Evolutionary conservation across 2,329 filamentous ascomycete species (phyloP).

Genomic region (Cladophialophora yegresii): DNA sequence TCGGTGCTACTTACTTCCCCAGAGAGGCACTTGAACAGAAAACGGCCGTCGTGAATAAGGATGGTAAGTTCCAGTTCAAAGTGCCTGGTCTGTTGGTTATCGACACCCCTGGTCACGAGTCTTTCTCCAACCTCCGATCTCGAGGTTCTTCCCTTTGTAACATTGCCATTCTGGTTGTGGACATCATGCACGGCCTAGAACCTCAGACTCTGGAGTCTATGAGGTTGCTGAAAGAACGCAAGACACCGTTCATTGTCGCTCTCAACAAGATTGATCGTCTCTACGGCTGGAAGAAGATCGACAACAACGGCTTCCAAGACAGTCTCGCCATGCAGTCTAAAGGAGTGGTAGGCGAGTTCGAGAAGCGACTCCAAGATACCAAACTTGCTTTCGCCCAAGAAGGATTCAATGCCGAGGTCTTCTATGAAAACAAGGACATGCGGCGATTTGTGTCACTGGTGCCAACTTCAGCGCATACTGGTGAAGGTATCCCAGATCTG

Average conservation of each 20-base stretch:
- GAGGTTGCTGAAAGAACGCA: slow-evolving; percentile 85
- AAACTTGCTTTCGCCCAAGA: slow-evolving; percentile 95
- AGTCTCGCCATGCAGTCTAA: slow-evolving; percentile 87
- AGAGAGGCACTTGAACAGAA: slow-evolving; percentile 90
- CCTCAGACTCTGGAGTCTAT: slow-evolving; percentile 97
- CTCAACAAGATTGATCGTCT: slow-evolving; percentile 99
- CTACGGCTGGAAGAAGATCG: slow-evolving; percentile 97
- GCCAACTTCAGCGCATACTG: slow-evolving; percentile 96
- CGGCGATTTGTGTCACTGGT: slow-evolving; percentile 91
- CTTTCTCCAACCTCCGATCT: slow-evolving; percentile 96
- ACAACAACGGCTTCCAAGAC: slow-evolving; percentile 97
- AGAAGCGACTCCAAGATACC: slow-evolving; percentile 82
- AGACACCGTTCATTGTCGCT: slow-evolving; percentile 97
- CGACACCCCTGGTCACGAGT: slow-evolving; percentile 99
- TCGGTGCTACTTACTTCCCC: slow-evolving; percentile 98
- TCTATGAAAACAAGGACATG: slow-evolving; percentile 98
- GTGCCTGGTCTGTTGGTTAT: slow-evolving; percentile 95
- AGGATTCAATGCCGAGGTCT: slow-evolving; percentile 96
- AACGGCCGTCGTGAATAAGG: slow-evolving; percentile 87
- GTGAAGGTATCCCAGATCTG: slow-evolving; percentile 98
- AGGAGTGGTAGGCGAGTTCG: slow-evolving; percentile 91
- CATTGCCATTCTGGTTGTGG: slow-evolving; percentile 97
- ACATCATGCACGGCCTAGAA: slow-evolving; percentile 99
- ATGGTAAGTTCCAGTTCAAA: slow-evolving; percentile 92
- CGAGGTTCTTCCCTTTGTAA: slow-evolving; percentile 98